A percentile compares a stretch with the other conserved stretches of the same genome.
These are phyloP conservation scores for Podosphaera xanthii DNA, from an alignment of 2,329 filamentous ascomycete genomes.

Conservation along the genomic window DNA sequence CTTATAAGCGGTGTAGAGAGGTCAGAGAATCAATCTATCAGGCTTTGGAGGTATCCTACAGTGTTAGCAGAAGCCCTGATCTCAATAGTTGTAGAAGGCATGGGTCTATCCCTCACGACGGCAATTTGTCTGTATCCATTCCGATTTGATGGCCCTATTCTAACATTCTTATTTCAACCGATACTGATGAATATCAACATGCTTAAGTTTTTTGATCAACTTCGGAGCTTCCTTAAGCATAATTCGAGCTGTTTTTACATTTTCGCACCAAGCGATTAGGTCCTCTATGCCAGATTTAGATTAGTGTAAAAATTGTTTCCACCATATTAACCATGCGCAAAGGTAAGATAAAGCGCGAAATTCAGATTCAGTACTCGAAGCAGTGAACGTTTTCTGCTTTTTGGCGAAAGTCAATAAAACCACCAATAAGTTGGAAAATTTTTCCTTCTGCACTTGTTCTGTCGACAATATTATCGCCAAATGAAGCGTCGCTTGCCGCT, in stretches of 20 bases:
- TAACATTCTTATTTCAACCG: constrained; percentile 12
- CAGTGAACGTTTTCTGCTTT: background rate
- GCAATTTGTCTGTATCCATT: constrained; percentile 7
- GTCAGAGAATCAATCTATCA: background rate
- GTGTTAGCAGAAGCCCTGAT: background rate
- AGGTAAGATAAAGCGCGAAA: background rate
- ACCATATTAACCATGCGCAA: background rate
- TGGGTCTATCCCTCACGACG: background rate
- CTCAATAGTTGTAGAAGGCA: background rate
- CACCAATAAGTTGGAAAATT: background rate
- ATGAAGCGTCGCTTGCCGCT: background rate
- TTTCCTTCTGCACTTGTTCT: background rate
- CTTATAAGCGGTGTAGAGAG: background rate
- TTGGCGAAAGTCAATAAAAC: background rate
- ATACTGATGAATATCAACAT: constrained; percentile 12
- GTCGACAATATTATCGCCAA: background rate
- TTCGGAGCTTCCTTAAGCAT: constrained; percentile 3
- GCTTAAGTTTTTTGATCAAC: constrained; percentile 8
- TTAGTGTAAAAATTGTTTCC: background rate
- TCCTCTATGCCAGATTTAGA: background rate
- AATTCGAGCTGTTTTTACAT: constrained; percentile 2
- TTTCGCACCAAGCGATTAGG: background rate
- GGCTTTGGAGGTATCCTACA: background rate
- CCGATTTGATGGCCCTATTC: constrained; percentile 5
- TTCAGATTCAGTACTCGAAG: constrained; percentile 1